A percentile compares a stretch with the other conserved stretches of the same genome.
Evolutionary conservation across 2,329 filamentous ascomycete genomes (phyloP).

Genomic region (Furcasterigmium furcatum): DNA sequence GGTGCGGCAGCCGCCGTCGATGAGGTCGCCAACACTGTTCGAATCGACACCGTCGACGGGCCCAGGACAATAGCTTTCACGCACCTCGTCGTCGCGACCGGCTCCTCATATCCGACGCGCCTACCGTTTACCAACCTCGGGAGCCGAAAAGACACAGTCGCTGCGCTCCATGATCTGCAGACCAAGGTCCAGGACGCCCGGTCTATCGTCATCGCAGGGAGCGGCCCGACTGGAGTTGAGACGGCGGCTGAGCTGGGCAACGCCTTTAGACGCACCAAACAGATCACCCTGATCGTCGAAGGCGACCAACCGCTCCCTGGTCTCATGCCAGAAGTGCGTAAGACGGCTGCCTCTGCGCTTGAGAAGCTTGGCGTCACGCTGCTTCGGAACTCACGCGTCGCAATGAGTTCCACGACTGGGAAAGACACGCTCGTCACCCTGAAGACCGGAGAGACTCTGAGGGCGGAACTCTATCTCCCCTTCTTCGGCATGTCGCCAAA

Average conservation of each 20-base stretch:
- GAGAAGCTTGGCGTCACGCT: constrained; percentile 39
- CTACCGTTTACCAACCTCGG: constrained; percentile 46
- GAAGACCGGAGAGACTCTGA: constrained; percentile 20
- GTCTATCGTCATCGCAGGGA: constrained; percentile 33
- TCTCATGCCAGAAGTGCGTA: constrained; percentile 26
- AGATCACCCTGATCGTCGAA: constrained; percentile 18
- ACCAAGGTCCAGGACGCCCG: constrained; percentile 19
- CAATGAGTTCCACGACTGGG: constrained; percentile 14
- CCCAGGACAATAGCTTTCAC: constrained; percentile 43
- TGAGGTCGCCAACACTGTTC: constrained; percentile 35
- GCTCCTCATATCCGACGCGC: constrained; percentile 35
- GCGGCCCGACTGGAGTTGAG: constrained; percentile 33
- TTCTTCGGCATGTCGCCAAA: constrained; percentile 23
- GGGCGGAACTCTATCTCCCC: constrained; percentile 23
- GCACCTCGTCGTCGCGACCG: constrained; percentile 52
- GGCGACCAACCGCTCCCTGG: constrained; percentile 11
- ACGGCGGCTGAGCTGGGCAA: constrained; percentile 30
- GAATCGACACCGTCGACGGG: constrained; percentile 30
- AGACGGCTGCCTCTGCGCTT: constrained; percentile 33
- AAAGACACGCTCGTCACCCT: constrained; percentile 25
- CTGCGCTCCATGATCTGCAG: constrained; percentile 27
- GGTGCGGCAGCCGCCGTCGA: constrained; percentile 44
- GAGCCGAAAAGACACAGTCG: constrained; percentile 36
- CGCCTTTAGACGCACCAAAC: constrained; percentile 22
- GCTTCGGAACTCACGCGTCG: constrained; percentile 34